Conservation (phyloP, 208 protist species). For the Wallacemonas collosoma region DNA sequence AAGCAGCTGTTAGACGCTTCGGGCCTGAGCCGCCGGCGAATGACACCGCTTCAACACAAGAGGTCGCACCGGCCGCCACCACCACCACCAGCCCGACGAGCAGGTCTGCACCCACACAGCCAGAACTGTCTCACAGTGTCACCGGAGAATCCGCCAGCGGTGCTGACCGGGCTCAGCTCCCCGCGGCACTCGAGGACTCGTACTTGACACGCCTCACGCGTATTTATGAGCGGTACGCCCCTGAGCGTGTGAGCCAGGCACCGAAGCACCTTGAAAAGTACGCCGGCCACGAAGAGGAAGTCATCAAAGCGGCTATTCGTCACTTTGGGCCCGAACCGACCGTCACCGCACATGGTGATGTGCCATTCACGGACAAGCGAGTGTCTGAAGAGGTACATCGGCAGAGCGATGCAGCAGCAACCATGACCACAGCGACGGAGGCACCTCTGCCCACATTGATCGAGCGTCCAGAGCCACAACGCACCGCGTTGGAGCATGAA, state of each 20-base stretch:
- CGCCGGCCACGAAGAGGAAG: constrained; percentile 48
- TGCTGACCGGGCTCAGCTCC: background rate
- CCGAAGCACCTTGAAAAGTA: constrained; percentile 51
- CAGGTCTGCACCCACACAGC: background rate
- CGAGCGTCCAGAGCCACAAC: too few relatives aligned
- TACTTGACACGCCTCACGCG: constrained; percentile 31
- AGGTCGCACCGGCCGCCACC: background rate
- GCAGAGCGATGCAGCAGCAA: too few relatives aligned
- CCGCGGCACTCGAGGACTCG: background rate
- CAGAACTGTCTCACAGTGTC: background rate
- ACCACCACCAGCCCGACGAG: background rate
- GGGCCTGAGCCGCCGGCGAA: constrained; percentile 30
- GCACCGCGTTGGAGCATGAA: too few relatives aligned
- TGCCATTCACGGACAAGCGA: too few relatives aligned
- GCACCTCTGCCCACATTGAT: too few relatives aligned
- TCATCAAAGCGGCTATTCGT: constrained; percentile 31
- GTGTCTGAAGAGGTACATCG: too few relatives aligned
- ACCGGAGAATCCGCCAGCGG: background rate
- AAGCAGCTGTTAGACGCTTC: constrained; percentile 28
- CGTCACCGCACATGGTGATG: background rate
- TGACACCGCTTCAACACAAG: background rate
- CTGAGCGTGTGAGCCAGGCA: constrained; percentile 24
- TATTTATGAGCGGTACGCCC: constrained; percentile 38
- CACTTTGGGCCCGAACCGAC: constrained; percentile 27
- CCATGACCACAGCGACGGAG: too few relatives aligned